phyloP scores from a whole-genome alignment of 495 filamentous ascomycete species.

The Talaromyces proteolyticus region DNA sequence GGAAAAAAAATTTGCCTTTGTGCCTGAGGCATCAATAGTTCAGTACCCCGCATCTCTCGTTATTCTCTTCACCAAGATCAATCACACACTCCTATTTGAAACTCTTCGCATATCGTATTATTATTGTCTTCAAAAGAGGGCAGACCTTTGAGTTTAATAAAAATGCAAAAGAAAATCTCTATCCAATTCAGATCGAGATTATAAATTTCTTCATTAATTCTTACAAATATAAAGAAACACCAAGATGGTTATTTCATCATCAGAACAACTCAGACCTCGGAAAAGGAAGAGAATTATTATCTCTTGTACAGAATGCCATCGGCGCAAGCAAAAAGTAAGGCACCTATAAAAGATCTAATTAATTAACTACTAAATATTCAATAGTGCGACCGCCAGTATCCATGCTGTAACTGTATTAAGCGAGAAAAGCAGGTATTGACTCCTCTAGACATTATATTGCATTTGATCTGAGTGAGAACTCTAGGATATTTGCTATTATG shows the following conservation, averaged over 20 bases:
- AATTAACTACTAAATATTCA: neutral
- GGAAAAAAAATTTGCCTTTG: neutral
- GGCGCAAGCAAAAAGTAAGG: constrained; percentile 51
- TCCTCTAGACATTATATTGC: constrained; percentile 5
- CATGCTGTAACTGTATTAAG: constrained; percentile 55
- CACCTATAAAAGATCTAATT: neutral
- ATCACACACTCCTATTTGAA: too few relatives aligned
- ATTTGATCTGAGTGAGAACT: constrained; percentile 14
- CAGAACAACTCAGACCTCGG: constrained; percentile 14
- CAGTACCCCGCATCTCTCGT: neutral
- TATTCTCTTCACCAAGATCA: too few relatives aligned
- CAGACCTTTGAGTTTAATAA: neutral
- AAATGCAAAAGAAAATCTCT: neutral
- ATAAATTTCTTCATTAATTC: neutral
- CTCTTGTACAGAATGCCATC: constrained; percentile 59
- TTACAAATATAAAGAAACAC: neutral
- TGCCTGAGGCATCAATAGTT: neutral
- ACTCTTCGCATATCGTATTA: too few relatives aligned
- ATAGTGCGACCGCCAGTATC: constrained; percentile 51
- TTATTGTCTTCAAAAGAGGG: neutral
- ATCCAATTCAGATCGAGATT: neutral
- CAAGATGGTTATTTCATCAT: neutral
- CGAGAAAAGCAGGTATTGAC: constrained; percentile 34
- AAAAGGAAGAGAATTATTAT: constrained; percentile 57
- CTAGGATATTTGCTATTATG: constrained; percentile 25